phyloP scores from a whole-genome alignment of 495 filamentous ascomycete genomes.

The Hypoxylon fuscum region DNA sequence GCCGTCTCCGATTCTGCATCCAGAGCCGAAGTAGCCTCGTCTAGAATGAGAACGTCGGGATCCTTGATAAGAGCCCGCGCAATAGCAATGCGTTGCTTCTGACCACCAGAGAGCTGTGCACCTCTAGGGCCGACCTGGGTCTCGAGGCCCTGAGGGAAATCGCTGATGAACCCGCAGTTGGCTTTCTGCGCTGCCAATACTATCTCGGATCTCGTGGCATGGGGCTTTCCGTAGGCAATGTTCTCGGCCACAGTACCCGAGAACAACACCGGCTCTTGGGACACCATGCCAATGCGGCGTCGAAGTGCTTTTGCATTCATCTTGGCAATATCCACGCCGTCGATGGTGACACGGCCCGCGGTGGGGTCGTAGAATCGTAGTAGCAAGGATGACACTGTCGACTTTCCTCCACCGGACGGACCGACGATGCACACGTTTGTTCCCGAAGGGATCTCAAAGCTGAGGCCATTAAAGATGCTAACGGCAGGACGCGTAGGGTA shows the following conservation, averaged over 20 bases:
- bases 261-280: conserved; percentile 96
- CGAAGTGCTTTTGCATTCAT: conserved; percentile 97
- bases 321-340: conserved; percentile 80
- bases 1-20: conserved; percentile 98
- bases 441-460: conserved; percentile 91
- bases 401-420: conserved; percentile 93
- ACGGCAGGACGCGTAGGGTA: conserved; percentile 93
- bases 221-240: conserved; percentile 89
- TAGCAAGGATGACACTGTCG: conserved; percentile 87
- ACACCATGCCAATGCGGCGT: conserved; percentile 91
- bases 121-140: conserved; percentile 93
- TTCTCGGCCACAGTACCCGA: conserved; percentile 97
- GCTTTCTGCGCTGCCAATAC: conserved; percentile 87
- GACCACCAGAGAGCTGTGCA: conserved; percentile 92
- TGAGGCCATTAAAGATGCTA: conserved; percentile 84
- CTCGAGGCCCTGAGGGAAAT: conserved; percentile 95
- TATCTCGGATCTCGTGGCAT: conserved; percentile 81
- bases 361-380: conserved; percentile 91
- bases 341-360: conserved; percentile 79
- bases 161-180: conserved; percentile 96
- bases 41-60: conserved; percentile 94
- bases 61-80: conserved; percentile 93
- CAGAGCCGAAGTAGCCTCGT: conserved; percentile 92
- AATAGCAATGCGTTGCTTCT: conserved; percentile 98
- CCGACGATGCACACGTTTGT: conserved; percentile 97